A percentile compares a stretch with the other conserved stretches of the same genome.
Conservation (phyloP, 768 basidiomycete genomes). For the Cantharellus anzutake region DNA sequence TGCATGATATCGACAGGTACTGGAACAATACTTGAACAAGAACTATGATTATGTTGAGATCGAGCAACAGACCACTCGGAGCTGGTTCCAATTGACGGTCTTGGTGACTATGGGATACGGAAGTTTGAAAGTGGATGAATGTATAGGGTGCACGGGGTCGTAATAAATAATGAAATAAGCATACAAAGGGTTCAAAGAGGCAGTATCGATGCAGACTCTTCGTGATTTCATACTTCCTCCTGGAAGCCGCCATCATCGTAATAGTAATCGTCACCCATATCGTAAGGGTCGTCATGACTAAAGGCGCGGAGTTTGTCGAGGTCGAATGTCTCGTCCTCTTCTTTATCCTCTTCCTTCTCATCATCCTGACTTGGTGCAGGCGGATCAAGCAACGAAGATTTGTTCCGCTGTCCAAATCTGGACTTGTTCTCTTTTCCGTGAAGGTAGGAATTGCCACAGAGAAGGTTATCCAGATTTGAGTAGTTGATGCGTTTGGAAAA, state of each 20-base stretch:
- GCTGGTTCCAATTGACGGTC: no score
- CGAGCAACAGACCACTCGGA: no score
- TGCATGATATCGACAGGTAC: no score
- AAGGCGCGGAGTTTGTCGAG: constrained; percentile 30
- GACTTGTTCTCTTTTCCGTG: neutral
- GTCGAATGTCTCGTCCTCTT: constrained; percentile 22
- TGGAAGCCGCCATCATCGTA: constrained; percentile 6
- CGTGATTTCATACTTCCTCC: no score
- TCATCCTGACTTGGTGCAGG: neutral
- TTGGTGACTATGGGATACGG: no score
- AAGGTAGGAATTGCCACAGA: constrained; percentile 17
- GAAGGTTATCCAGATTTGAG: constrained; percentile 66
- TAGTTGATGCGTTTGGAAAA: constrained; percentile 93
- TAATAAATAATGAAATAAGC: no score
- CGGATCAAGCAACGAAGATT: neutral
- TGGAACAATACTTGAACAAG: no score
- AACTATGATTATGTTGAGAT: no score
- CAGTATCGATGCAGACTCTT: no score
- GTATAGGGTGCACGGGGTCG: no score
- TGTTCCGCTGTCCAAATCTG: neutral
- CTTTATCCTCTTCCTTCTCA: constrained; percentile 5
- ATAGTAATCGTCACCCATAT: constrained; percentile 24
- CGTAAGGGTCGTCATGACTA: constrained; percentile 14
- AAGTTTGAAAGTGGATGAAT: no score
- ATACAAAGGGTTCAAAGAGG: no score